Base-by-base conservation (phyloP, 768 basidiomycete species). In the Boletus sp. region DNA sequence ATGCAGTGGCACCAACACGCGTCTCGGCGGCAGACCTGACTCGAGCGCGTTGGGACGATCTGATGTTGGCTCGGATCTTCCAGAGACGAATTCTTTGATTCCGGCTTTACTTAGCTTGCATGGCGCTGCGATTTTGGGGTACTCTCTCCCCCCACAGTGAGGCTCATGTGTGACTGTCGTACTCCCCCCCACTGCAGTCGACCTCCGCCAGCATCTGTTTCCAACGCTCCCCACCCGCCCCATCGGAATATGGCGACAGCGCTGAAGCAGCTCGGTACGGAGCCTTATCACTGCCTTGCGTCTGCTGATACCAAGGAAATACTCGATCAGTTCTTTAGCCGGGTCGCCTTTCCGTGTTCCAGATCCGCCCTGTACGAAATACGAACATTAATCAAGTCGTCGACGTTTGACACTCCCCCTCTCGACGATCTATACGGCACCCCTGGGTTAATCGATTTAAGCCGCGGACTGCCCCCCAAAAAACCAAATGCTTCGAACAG, bases 21-120 rank as follows among this genome's bases (percentile, higher is more conserved):
- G 64, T 65, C 54, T 57, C 53, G 56, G 60, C 15, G n/a, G 46
- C 53, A 59, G 38, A 21, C 45, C 41, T 33, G 35, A 48, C 40
- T 35, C 21, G 55, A 46, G 15, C 19, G 32, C 53, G 33, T n/a
- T 32, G 44, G 32, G 38, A 43, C 35, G 5, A 19, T 14, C 43
- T 37, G 30, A 23, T 45, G 38, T 40, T 49, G 25, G 49, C 14
- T 53, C 55, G 61, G 64, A 65, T 62, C 56, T 47, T 47, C 17
- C 34, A 25, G 27, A 25, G 23, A 15, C 19, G 41, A 42, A 8
- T 41, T 61, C 50, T 57, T 40, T 52, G 35, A 30, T 50, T 5
- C 33, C 21, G 51, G 29, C 44, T 21, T 46, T 32, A 46, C 30
- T 21, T 46, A 1, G 46, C 21, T 33, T 34, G 21, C 33, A 11